Evolutionary conservation across 1,284 basidiomycete genomes (phyloP), one percentile per base, ranked within the genome.

Genomic region (Testicularia cyperi): DNA sequence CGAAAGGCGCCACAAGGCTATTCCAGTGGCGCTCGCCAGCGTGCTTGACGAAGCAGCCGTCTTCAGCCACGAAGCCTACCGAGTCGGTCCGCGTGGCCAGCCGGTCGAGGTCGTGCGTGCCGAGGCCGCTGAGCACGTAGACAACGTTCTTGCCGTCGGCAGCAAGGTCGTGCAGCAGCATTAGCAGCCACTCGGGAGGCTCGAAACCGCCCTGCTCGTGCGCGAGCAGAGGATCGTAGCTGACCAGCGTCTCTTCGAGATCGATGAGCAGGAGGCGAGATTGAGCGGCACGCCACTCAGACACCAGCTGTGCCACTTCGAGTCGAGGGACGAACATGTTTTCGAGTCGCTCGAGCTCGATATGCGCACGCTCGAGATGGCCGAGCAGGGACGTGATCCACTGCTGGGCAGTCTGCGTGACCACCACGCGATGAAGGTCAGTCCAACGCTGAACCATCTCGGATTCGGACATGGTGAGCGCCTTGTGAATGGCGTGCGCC

Each of bases 321-420:
- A 73, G 61, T 22, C 64, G 51, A 13, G 75, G 72, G 28, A 69
- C 68, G 44, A 71, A 75, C 44, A 68, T 49, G 38, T 62, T 70
- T 15, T 70, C 64, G 15, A 62, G 44, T 25, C 51, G 53, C 44
- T 68, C 72, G 51, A 73, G 71, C 43, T 64, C 68, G 25, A 65
- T 36, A 41, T 72, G 70, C n/a, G 63, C 72, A 16, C 73, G 65
- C 38, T 69, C 72, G 28, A 73, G 60, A 32, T 68, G 68, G 20
- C 61, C 62, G 44, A 91, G 83, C 82, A 91, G 88, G 4, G 85
- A 83, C 0, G 82, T 87, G 40, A 88, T 86, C 78, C 91, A 91
- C 2, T 87, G 82, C 71, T 91, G 89, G 0, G 88, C 87, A 1
- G 87, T 89, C 73, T 92, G 90, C 0, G 87, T 87, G n/a, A 85